Conservation (phyloP, 2,329 filamentous ascomycete species). For the Cordyceps pruinosa region DNA sequence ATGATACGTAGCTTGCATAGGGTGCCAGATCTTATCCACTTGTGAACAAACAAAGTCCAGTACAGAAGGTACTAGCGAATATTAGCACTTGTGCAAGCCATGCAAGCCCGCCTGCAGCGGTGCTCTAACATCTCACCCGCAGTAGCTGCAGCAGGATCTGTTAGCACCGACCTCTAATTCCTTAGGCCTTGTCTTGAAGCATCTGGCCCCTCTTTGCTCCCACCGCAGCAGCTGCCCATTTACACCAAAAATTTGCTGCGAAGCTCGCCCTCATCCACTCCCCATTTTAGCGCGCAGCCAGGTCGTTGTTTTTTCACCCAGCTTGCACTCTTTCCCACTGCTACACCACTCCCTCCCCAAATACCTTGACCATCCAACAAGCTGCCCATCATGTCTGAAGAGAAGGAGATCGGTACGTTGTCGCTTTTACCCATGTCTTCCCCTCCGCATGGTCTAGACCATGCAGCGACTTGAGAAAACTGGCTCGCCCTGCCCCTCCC, state of each 20-base stretch:
- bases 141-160: not conserved
- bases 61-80: no score
- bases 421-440: not conserved
- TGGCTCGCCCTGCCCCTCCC: constrained; percentile 4
- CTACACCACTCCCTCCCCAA: constrained; percentile 13
- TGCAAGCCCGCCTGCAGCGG: not conserved
- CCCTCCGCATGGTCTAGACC: not conserved
- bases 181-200: not conserved
- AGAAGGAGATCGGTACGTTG: constrained; percentile 39
- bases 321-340: constrained; percentile 5
- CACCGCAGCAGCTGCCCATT: not conserved
- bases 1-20: no score
- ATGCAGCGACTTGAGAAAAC: not conserved
- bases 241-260: constrained; percentile 8
- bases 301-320: constrained; percentile 15
- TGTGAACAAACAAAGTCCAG: not conserved
- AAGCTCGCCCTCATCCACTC: constrained; percentile 4
- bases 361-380: constrained; percentile 14
- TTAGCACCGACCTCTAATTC: not conserved
- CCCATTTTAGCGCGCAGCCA: constrained; percentile 11
- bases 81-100: not conserved
- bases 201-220: constrained; percentile 1
- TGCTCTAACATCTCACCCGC: constrained; percentile 4
- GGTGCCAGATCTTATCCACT: no score
- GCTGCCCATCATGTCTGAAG: constrained; percentile 37